phyloP scores from a whole-genome alignment of 176 grass and related monocot genomes.

The Lolium rigidum region DNA sequence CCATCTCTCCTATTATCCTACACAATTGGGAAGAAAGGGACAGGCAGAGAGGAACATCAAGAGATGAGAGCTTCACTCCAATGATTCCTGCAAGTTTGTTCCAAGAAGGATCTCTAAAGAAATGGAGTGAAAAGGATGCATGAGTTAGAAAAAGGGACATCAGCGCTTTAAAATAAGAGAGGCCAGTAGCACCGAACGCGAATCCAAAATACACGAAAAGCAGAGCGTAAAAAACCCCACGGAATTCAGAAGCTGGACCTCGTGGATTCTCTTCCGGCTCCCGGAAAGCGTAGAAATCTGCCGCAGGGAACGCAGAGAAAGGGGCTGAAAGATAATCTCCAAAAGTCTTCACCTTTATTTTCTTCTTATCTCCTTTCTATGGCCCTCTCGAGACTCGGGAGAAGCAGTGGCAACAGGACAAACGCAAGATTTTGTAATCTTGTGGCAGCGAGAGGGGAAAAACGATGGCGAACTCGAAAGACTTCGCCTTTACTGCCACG shows the following conservation, averaged over 20 bases:
- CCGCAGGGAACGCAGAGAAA: neutral
- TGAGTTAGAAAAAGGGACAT: conserved; percentile 37
- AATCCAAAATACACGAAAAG: conserved; percentile 11
- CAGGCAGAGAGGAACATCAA: neutral
- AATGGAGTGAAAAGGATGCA: conserved; percentile 43
- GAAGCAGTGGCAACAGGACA: conserved; percentile 45
- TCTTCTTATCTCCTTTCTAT: conserved; percentile 47
- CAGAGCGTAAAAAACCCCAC: neutral
- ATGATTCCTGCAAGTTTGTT: conserved; percentile 19
- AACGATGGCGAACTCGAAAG: conserved; percentile 49
- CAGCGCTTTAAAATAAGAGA: conserved; percentile 43
- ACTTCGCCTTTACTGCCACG: neutral
- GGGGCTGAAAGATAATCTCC: neutral
- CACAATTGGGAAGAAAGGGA: conserved; percentile 34
- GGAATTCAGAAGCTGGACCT: conserved; percentile 26
- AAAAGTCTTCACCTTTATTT: conserved; percentile 31
- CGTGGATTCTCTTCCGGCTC: neutral
- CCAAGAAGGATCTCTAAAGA: conserved; percentile 34
- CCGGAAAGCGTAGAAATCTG: conserved; percentile 17
- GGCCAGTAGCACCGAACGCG: neutral
- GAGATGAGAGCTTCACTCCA: conserved; percentile 40
- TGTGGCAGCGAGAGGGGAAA: conserved; percentile 8
- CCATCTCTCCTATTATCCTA: conserved; percentile 22
- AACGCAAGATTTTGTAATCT: conserved; percentile 48
- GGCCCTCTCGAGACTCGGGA: conserved; percentile 29